Evolutionary conservation across 1,139 yeast species (phyloP).

Genomic region (Spencermartinsiella ligniputridi): DNA sequence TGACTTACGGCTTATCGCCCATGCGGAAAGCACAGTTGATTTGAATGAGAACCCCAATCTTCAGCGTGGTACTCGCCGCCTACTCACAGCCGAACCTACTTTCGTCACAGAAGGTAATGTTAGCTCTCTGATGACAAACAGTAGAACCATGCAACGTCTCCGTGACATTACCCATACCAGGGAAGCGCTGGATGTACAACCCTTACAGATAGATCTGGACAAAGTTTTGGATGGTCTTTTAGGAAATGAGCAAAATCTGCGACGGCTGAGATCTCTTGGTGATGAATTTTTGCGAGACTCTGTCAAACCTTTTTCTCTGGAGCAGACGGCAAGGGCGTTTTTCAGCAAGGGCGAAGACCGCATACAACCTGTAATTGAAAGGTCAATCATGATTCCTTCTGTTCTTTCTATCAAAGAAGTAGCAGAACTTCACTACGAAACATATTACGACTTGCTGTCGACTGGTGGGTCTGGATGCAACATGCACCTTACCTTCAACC

Average conservation of each 20-base stretch:
- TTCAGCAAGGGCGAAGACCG: neutral
- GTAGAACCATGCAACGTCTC: neutral
- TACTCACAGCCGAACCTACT: neutral
- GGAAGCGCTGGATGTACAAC: neutral
- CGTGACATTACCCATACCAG: neutral
- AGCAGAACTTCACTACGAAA: neutral
- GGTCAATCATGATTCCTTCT: neutral
- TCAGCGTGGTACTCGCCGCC: neutral
- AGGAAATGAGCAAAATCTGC: neutral
- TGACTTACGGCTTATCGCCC: neutral
- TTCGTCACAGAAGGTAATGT: neutral
- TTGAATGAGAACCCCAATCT: neutral
- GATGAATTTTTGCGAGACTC: neutral
- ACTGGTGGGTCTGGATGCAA: neutral
- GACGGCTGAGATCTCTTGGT: neutral
- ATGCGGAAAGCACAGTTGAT: neutral
- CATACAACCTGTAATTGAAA: neutral
- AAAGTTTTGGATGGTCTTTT: neutral
- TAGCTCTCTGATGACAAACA: neutral
- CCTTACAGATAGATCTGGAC: neutral
- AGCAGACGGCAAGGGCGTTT: neutral
- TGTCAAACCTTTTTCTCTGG: neutral
- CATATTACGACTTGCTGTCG: neutral
- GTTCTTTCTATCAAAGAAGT: neutral
- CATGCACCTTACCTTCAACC: neutral